Evolutionary conservation across 129 eudicot species (phyloP).

Genomic region (Lactuca saligna): DNA sequence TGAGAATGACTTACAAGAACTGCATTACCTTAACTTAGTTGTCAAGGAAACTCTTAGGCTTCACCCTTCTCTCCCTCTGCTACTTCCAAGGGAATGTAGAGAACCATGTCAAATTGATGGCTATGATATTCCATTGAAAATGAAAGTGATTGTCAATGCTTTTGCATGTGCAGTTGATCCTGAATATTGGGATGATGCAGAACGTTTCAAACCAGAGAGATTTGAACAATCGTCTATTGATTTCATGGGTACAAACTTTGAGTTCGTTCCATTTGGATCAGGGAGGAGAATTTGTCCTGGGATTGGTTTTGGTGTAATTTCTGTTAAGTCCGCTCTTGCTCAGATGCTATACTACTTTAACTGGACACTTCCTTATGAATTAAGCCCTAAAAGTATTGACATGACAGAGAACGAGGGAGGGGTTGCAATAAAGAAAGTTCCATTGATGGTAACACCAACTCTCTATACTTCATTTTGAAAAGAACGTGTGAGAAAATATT

Average conservation of each 20-base stretch:
- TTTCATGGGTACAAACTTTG: not conserved
- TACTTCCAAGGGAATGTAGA: conserved; percentile 13
- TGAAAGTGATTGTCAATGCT: conserved; percentile 8
- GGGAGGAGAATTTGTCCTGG: not conserved
- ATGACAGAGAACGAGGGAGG: not conserved
- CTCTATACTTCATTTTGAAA: not conserved
- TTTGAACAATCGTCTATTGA: not conserved
- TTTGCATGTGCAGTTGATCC: not conserved
- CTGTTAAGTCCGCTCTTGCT: not conserved
- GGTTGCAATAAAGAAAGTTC: not conserved
- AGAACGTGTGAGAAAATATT: not conserved
- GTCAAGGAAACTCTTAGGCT: not conserved
- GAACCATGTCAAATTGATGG: conserved; percentile 8
- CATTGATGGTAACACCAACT: not conserved
- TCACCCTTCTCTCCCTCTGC: conserved; percentile 9
- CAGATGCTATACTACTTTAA: not conserved
- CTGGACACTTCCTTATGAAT: not conserved
- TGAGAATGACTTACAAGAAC: not conserved
- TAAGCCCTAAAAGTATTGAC: not conserved
- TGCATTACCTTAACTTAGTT: not conserved
- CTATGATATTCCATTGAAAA: not conserved
- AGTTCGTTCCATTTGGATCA: not conserved
- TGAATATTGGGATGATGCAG: not conserved
- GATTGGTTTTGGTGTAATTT: not conserved
- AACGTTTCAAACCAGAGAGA: not conserved